These are phyloP conservation scores for Solanum piurae DNA, from an alignment of 257 asterid genomes.

Conservation along the genomic window DNA sequence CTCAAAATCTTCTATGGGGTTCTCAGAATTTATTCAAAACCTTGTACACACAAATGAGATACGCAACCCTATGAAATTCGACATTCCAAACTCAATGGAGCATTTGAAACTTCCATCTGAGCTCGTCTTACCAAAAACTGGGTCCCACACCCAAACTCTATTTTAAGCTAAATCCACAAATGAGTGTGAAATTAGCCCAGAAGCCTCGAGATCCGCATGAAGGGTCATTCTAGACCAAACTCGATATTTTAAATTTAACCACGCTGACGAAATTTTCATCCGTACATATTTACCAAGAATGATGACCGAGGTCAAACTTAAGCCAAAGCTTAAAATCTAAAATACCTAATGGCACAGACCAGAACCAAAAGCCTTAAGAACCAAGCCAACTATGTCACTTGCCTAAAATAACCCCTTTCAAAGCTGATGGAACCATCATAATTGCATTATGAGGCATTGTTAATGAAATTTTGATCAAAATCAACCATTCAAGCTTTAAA, in stretches of 20 bases:
- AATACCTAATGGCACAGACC: not conserved
- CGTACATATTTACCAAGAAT: not conserved
- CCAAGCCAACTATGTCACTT: not conserved
- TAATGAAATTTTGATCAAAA: not conserved
- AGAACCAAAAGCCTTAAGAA: not conserved
- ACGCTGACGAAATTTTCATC: too few relatives aligned
- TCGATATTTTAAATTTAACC: too few relatives aligned
- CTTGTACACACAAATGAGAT: not conserved
- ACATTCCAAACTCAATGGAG: not conserved
- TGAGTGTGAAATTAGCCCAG: not conserved
- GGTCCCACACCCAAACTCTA: not conserved
- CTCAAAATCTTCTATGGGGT: not conserved
- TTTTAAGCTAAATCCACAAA: not conserved
- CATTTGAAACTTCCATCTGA: not conserved
- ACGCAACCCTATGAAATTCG: too few relatives aligned
- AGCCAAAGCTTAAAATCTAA: not conserved
- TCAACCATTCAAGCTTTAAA: not conserved
- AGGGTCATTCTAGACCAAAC: not conserved
- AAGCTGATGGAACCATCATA: not conserved
- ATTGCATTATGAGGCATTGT: not conserved
- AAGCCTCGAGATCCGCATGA: not conserved
- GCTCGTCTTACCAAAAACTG: not conserved
- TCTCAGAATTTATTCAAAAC: not conserved
- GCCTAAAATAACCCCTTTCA: not conserved
- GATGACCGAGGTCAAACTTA: not conserved